Evolutionary conservation across 2,329 filamentous ascomycete genomes (phyloP).

Genomic region (Aspergillus neotritici): DNA sequence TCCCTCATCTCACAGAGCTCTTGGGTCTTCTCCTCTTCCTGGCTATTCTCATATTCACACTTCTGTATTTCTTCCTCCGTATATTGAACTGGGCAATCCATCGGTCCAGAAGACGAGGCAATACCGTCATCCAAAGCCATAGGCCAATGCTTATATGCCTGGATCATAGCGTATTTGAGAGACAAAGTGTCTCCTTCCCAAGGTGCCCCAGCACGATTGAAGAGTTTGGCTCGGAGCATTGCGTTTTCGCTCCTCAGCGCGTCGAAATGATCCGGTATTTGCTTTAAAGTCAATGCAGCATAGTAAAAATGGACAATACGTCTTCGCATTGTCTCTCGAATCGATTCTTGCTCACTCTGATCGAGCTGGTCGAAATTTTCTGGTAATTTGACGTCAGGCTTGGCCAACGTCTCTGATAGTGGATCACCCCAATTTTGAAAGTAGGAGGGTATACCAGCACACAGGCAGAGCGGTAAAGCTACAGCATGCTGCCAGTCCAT

Average conservation of each 20-base stretch:
- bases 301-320: slow-evolving; percentile 24
- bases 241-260: slow-evolving; percentile 13
- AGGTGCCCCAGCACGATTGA: slow-evolving; percentile 16
- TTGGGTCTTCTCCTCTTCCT: slow-evolving; percentile 17
- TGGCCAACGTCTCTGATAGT: slow-evolving; percentile 18
- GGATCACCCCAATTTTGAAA: slow-evolving; percentile 33
- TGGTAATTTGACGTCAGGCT: slow-evolving; percentile 20
- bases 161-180: slow-evolving; percentile 20
- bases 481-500: slow-evolving; percentile 30
- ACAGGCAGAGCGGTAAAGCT: slow-evolving; percentile 25
- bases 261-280: slow-evolving; percentile 21
- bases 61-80: slow-evolving; percentile 15
- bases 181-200: slow-evolving; percentile 27
- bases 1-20: slow-evolving; percentile 20
- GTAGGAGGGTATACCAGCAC: slow-evolving; percentile 26
- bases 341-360: slow-evolving; percentile 15
- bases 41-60: slow-evolving; percentile 7
- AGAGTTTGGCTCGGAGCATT: slow-evolving; percentile 23
- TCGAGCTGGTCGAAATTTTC: slow-evolving; percentile 18
- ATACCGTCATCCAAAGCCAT: slow-evolving; percentile 13
- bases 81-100: slow-evolving; percentile 18
- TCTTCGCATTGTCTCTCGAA: slow-evolving; percentile 18
- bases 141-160: slow-evolving; percentile 19
- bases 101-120: neutral
- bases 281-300: slow-evolving; percentile 19